phyloP scores from a whole-genome alignment of 768 basidiomycete species.

The Amanita rubescens region DNA sequence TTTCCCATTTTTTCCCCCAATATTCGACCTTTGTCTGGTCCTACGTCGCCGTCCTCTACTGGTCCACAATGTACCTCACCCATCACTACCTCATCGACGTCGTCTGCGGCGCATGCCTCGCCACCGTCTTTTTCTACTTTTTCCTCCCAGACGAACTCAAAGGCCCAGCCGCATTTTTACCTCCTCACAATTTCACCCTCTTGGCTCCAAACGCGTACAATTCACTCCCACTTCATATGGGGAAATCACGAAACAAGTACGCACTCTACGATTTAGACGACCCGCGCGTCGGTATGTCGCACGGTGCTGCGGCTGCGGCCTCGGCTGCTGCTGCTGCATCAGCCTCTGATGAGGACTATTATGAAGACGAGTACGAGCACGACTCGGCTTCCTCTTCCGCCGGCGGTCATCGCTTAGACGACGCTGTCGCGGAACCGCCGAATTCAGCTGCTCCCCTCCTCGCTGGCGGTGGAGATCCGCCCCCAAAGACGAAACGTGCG shows the following conservation, averaged over 20 bases:
- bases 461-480: slow-evolving; percentile 9
- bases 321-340: slow-evolving; percentile 1
- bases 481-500: slow-evolving; percentile 7
- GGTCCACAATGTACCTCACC: slow-evolving; percentile 98
- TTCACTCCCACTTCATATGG: slow-evolving; percentile 7
- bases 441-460: slow-evolving; percentile 14
- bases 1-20: slow-evolving; percentile 91
- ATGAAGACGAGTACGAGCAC: slow-evolving; percentile 6
- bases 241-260: slow-evolving; percentile 45
- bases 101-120: slow-evolving; percentile 87
- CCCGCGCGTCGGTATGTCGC: slow-evolving; percentile 33
- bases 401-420: neutral
- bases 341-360: neutral
- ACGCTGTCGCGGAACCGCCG: slow-evolving; percentile 27
- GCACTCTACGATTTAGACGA: slow-evolving; percentile 73
- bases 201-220: slow-evolving; percentile 5
- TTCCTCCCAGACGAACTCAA: slow-evolving; percentile 79
- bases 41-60: slow-evolving; percentile 84
- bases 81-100: slow-evolving; percentile 99
- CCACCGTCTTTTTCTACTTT: slow-evolving; percentile 80
- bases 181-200: slow-evolving; percentile 35
- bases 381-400: slow-evolving; percentile 4
- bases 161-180: slow-evolving; percentile 40
- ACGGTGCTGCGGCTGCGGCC: slow-evolving; percentile 16
- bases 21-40: slow-evolving; percentile 63